A percentile compares a stretch with the other conserved stretches of the same genome.
These are phyloP conservation scores for Chaetomiaceae sp. DNA, from an alignment of 2,329 filamentous ascomycete species.

Conservation along the genomic window DNA sequence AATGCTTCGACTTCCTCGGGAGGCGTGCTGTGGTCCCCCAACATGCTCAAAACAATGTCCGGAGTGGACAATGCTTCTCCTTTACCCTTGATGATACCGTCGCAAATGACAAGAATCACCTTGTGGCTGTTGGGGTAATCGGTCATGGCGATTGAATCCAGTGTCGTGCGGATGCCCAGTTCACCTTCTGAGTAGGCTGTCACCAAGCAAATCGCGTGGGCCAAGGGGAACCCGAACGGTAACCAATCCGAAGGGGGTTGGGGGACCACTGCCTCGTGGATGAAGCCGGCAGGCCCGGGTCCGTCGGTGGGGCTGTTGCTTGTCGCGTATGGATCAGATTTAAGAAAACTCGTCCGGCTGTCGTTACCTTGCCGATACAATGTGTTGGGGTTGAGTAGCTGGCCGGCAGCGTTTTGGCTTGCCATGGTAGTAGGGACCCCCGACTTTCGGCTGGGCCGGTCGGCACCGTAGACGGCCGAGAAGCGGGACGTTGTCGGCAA, in stretches of 20 bases:
- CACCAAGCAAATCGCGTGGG: conserved; percentile 88
- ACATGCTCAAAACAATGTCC: conserved; percentile 86
- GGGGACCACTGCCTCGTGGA: conserved; percentile 91
- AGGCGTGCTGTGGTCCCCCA: conserved; percentile 80
- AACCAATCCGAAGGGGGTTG: conserved; percentile 97
- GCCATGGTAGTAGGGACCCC: conserved; percentile 86
- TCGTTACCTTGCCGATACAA: conserved; percentile 67
- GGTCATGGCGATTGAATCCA: conserved; percentile 94
- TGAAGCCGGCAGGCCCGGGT: conserved; percentile 84
- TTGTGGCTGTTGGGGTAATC: conserved; percentile 99
- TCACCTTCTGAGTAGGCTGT: conserved; percentile 96
- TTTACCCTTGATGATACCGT: conserved; percentile 94
- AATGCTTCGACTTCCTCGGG: conserved; percentile 82
- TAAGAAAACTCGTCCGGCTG: conserved; percentile 62
- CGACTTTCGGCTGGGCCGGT: conserved; percentile 49
- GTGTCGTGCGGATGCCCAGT: conserved; percentile 84
- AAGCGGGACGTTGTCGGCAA: conserved; percentile 92
- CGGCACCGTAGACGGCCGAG: conserved; percentile 80
- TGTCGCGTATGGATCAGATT: conserved; percentile 51
- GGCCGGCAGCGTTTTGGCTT: conserved; percentile 73
- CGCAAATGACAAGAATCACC: conserved; percentile 90
- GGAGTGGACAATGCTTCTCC: conserved; percentile 84
- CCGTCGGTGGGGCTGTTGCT: conserved; percentile 59
- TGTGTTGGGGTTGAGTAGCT: conserved; percentile 64
- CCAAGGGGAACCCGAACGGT: conserved; percentile 91